Conservation (phyloP, 2,329 filamentous ascomycete species). For the Fusarium ambrosium region DNA sequence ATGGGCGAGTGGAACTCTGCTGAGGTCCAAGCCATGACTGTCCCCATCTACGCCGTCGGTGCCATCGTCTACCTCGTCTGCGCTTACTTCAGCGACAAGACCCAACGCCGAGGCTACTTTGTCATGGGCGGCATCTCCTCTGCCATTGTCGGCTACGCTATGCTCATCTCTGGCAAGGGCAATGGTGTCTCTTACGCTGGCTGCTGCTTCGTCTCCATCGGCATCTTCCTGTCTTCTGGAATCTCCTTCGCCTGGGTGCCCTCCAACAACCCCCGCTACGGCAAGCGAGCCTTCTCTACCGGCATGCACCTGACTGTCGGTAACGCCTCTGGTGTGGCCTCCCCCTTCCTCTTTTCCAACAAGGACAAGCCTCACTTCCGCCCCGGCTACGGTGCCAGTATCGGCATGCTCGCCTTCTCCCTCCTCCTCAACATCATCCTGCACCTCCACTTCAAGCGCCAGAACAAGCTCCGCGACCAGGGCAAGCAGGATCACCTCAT, state of each 20-base stretch:
- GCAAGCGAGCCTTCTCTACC: slow-evolving; percentile 73
- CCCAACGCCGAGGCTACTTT: slow-evolving; percentile 69
- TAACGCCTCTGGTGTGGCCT: slow-evolving; percentile 73
- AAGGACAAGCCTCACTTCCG: slow-evolving; percentile 60
- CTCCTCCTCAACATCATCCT: slow-evolving; percentile 47
- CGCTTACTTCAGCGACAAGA: slow-evolving; percentile 69
- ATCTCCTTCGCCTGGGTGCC: slow-evolving; percentile 59
- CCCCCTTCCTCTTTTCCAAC: slow-evolving; percentile 67
- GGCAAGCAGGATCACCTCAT: slow-evolving; percentile 57
- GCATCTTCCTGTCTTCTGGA: slow-evolving; percentile 62
- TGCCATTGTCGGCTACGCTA: slow-evolving; percentile 69
- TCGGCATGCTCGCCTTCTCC: slow-evolving; percentile 60
- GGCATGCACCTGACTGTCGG: slow-evolving; percentile 73
- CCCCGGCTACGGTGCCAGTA: slow-evolving; percentile 65
- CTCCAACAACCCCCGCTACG: slow-evolving; percentile 73
- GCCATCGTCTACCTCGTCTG: slow-evolving; percentile 71
- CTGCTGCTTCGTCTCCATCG: slow-evolving; percentile 71
- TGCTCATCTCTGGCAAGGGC: slow-evolving; percentile 67
- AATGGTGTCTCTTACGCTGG: slow-evolving; percentile 72
- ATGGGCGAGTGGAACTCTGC: slow-evolving; percentile 69
- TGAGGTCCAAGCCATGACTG: slow-evolving; percentile 75
- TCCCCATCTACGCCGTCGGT: slow-evolving; percentile 76
- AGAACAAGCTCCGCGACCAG: slow-evolving; percentile 53
- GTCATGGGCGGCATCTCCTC: slow-evolving; percentile 62
- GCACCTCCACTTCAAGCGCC: slow-evolving; percentile 48